Evolutionary conservation across 78 protist genomes (phyloP).

Genomic region (Protostelium mycophagum): DNA sequence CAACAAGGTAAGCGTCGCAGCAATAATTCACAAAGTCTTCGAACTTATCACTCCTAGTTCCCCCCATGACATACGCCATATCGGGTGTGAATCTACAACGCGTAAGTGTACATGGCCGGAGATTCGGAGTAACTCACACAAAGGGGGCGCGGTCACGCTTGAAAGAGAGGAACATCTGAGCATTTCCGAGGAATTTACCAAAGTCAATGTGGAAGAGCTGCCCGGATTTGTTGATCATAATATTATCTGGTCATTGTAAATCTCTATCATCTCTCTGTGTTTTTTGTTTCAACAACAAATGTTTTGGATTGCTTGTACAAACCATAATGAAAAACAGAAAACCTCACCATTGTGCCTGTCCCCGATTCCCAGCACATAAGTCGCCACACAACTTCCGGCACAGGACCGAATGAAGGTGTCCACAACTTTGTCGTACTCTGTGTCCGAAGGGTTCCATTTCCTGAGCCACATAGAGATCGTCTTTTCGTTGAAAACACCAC

Average conservation of each 20-base stretch:
- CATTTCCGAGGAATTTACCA: slow-evolving; percentile 86
- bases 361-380: slow-evolving; percentile 84
- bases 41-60: slow-evolving; percentile 14
- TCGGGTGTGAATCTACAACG: slow-evolving; percentile 14
- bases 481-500: slow-evolving; percentile 69
- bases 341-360: slow-evolving; percentile 83
- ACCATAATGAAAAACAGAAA: slow-evolving; percentile 55
- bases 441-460: slow-evolving; percentile 32
- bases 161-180: slow-evolving; percentile 55
- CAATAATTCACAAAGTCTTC: slow-evolving; percentile 62
- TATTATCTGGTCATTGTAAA: slow-evolving; percentile 68
- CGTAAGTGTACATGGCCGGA: background rate
- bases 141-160: slow-evolving; percentile 94
- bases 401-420: slow-evolving; percentile 65
- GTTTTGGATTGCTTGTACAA: slow-evolving; percentile 56
- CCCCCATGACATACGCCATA: slow-evolving; percentile 71
- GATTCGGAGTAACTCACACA: slow-evolving; percentile 33
- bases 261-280: slow-evolving; percentile 60
- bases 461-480: slow-evolving; percentile 66
- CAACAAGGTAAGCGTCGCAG: slow-evolving; percentile 72
- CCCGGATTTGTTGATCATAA: slow-evolving; percentile 72
- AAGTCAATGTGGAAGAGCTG: slow-evolving; percentile 89
- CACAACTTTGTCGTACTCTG: slow-evolving; percentile 26
- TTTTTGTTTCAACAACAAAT: slow-evolving; percentile 42
- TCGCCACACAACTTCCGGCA: slow-evolving; percentile 90